These are phyloP conservation scores for Eremothecium coryli DNA, from an alignment of 1,139 yeast species.

Conservation along the genomic window DNA sequence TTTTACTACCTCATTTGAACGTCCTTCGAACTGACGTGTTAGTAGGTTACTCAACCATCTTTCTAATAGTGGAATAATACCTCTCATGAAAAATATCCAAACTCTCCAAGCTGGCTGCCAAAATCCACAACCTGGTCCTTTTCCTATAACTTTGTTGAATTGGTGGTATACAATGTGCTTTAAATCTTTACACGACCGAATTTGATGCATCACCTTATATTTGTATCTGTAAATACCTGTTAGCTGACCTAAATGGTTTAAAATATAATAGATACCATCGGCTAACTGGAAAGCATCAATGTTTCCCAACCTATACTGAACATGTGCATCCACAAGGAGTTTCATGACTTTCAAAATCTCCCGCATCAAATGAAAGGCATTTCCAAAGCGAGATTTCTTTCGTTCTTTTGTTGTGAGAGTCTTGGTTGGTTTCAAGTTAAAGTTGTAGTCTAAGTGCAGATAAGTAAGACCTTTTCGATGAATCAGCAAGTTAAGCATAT, in stretches of 20 bases:
- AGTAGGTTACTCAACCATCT: conserved; percentile 90
- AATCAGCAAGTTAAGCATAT: conserved; percentile 81
- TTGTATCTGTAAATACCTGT: conserved; percentile 96
- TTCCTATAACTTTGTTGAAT: conserved; percentile 75
- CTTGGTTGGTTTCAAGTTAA: conserved; percentile 91
- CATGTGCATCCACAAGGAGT: conserved; percentile 85
- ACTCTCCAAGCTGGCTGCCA: conserved; percentile 99
- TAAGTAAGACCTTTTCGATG: conserved; percentile 90
- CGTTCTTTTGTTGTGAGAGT: conserved; percentile 95
- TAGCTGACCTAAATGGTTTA: conserved; percentile 89
- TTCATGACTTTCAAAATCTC: conserved; percentile 78
- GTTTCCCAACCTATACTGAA: conserved; percentile 80
- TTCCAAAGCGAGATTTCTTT: conserved; percentile 90
- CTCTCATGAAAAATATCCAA: conserved; percentile 88
- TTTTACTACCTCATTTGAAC: conserved; percentile 87
- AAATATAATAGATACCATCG: conserved; percentile 82
- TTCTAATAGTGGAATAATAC: conserved; percentile 85
- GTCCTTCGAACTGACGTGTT: conserved; percentile 92
- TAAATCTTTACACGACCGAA: conserved; percentile 88
- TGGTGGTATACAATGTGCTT: conserved; percentile 82
- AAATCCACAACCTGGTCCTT: conserved; percentile 98
- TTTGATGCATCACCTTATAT: conserved; percentile 97
- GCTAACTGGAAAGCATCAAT: conserved; percentile 91
- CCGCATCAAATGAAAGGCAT: conserved; percentile 88
- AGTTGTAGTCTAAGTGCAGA: conserved; percentile 88